Percentiles rank a stretch among this genome's conserved stretches.
These are phyloP conservation scores for Sporisorium scitamineum DNA, from an alignment of 1,284 basidiomycete genomes.

Conservation along the genomic window DNA sequence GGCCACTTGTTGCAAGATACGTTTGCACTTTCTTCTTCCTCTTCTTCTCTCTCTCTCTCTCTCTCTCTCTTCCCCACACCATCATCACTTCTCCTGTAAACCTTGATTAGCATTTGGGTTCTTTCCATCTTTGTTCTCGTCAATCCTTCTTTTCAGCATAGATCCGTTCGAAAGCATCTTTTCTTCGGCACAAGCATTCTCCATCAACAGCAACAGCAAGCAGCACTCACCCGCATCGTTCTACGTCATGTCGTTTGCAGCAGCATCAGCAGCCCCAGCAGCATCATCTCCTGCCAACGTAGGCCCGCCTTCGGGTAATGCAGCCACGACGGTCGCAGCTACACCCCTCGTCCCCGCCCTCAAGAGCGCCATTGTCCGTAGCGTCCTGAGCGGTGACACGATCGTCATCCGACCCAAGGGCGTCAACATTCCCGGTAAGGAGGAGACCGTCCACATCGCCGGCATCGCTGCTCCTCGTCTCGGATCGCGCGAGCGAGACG, in stretches of 20 bases:
- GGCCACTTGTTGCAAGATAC: slow-evolving; percentile 9
- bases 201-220: slow-evolving; percentile 2
- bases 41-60: background rate
- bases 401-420: slow-evolving; percentile 62
- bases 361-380: slow-evolving; percentile 64
- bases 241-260: slow-evolving; percentile 41
- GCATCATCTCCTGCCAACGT: slow-evolving; percentile 37
- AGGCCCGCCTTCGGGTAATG: slow-evolving; percentile 9
- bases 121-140: background rate
- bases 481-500: slow-evolving; percentile 62
- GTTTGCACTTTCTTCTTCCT: background rate
- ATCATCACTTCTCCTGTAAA: background rate
- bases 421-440: slow-evolving; percentile 55
- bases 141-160: background rate
- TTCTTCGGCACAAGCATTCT: background rate
- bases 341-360: slow-evolving; percentile 40
- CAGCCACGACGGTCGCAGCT: background rate
- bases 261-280: slow-evolving; percentile 51
- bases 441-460: slow-evolving; percentile 62
- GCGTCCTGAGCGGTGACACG: slow-evolving; percentile 61
- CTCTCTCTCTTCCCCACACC: background rate
- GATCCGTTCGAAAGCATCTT: background rate
- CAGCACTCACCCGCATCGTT: slow-evolving; percentile 7
- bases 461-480: slow-evolving; percentile 63
- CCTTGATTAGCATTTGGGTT: background rate